Base-by-base conservation (phyloP, 1,139 yeast genomes). In the Scheffersomyces illinoinensis region DNA sequence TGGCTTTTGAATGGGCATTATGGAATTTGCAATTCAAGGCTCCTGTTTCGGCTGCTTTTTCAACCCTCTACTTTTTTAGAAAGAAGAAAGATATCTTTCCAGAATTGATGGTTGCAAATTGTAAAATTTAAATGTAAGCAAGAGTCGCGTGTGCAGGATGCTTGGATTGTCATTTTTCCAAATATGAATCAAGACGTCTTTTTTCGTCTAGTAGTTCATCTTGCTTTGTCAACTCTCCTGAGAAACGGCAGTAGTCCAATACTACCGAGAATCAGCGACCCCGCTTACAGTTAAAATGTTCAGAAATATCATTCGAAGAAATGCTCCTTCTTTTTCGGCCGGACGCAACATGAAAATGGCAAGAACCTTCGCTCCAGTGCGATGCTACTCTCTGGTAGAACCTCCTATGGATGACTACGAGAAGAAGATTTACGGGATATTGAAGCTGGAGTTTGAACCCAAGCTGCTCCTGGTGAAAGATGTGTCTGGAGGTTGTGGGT, bases 401-500 rank as follows among this genome's bases (percentile, higher is more conserved):
- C 62, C 62, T 19, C 48, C 62, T n/a, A 74, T 85, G 78, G 90
- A 86, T 58, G 87, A 83, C 17, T 90, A 91, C 68, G 98, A 93
- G 72, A 73, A 76, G 57, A 81, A 87, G 69, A 84, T 93, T 51
- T 88, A 79, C 68, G 75, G 80, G 49, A 85, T 86, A 58, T 79
- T 93, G 54, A 67, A 80, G 20, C 72, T 77, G 20, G 82, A 82
- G 58, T 83, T 93, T 56, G 65, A 75, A 18, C 97, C 98, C 1
- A 71, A 76, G 47, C 76, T 75, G 53, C 76, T 93, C 55, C 81
- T 82, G 55, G 97, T 93, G 10, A 80, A 81, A 64, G 99, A 95
- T 71, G 88, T 93, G 5, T 88, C 96, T 26, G 98, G 85, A 23
- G 99, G 99, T 0, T 96, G 99, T 76, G 99, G 99, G 0, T 93